These are phyloP conservation scores for Trichosporon coremiiforme DNA, from an alignment of 1,284 basidiomycete genomes.

Conservation along the genomic window DNA sequence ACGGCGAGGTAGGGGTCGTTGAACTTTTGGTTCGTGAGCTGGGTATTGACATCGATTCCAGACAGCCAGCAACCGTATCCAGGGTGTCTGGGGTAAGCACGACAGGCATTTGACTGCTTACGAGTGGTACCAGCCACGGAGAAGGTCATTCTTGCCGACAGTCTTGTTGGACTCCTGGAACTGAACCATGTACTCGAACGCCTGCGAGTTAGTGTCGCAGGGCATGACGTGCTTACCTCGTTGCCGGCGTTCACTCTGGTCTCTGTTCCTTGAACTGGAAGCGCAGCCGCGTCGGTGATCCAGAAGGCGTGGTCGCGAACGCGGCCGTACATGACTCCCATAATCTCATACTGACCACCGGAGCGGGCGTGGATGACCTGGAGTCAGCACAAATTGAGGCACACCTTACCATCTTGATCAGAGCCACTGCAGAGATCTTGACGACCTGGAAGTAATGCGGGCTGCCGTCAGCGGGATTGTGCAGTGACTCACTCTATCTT, in stretches of 20 bases:
- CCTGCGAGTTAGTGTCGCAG: constrained; percentile 50
- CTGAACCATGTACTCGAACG: constrained; percentile 98
- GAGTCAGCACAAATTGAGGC: not conserved
- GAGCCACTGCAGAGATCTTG: constrained; percentile 89
- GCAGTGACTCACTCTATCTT: constrained; percentile 69
- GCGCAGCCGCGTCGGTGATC: constrained; percentile 93
- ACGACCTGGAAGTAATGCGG: constrained; percentile 92
- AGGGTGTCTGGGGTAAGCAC: constrained; percentile 64
- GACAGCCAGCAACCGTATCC: constrained; percentile 98
- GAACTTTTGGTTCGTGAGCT: constrained; percentile 90
- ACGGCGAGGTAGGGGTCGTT: constrained; percentile 97
- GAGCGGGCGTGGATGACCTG: constrained; percentile 97
- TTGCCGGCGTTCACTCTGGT: constrained; percentile 95
- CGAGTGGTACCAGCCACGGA: constrained; percentile 99
- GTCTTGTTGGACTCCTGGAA: constrained; percentile 78
- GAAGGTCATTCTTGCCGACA: constrained; percentile 81
- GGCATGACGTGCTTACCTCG: no score
- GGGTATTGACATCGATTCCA: constrained; percentile 94
- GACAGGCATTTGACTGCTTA: constrained; percentile 28
- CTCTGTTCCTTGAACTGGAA: constrained; percentile 98
- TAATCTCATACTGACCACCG: constrained; percentile 96
- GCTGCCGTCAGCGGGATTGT: constrained; percentile 56
- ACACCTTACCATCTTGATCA: constrained; percentile 90
- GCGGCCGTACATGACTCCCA: constrained; percentile 99
- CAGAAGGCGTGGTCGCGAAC: constrained; percentile 82